Evolutionary conservation across 1,284 basidiomycete species (phyloP).

Genomic region (Apiotrichum montevideense): DNA sequence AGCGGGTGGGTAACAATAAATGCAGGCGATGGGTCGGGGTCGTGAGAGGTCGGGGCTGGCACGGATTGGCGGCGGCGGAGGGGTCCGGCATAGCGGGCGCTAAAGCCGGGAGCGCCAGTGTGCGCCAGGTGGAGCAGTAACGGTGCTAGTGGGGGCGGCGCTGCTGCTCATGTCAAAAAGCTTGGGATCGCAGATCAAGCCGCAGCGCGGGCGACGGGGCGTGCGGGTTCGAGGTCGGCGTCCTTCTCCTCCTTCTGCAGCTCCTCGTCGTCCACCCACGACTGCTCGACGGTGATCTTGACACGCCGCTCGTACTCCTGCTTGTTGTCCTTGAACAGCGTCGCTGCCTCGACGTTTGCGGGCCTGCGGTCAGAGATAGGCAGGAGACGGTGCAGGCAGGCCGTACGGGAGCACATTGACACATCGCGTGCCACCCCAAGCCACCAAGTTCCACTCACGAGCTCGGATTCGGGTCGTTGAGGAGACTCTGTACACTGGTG

Average conservation of each 20-base stretch:
- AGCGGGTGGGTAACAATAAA: constrained; percentile 4
- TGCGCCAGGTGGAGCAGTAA: too few species aligned
- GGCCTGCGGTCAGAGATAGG: constrained; percentile 55
- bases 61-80: too few species aligned
- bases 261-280: constrained; percentile 36
- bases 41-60: not conserved
- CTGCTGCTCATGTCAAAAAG: too few species aligned
- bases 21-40: not conserved
- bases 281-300: constrained; percentile 51
- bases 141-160: too few species aligned
- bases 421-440: too few species aligned
- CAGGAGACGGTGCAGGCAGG: too few species aligned
- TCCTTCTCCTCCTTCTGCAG: constrained; percentile 21
- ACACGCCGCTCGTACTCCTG: constrained; percentile 93
- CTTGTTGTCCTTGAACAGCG: constrained; percentile 94
- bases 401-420: too few species aligned
- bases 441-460: constrained; percentile 46
- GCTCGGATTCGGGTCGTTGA: constrained; percentile 97
- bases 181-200: not conserved
- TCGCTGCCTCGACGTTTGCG: constrained; percentile 95
- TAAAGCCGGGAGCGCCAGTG: too few species aligned
- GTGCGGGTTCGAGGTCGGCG: not conserved
- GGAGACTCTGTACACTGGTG: constrained; percentile 86
- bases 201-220: constrained; percentile 1
- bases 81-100: too few species aligned